A percentile compares a stretch with the other conserved stretches of the same genome.
Evolutionary conservation across 441 rosid species (phyloP).

Genomic region (Melastoma candidum): DNA sequence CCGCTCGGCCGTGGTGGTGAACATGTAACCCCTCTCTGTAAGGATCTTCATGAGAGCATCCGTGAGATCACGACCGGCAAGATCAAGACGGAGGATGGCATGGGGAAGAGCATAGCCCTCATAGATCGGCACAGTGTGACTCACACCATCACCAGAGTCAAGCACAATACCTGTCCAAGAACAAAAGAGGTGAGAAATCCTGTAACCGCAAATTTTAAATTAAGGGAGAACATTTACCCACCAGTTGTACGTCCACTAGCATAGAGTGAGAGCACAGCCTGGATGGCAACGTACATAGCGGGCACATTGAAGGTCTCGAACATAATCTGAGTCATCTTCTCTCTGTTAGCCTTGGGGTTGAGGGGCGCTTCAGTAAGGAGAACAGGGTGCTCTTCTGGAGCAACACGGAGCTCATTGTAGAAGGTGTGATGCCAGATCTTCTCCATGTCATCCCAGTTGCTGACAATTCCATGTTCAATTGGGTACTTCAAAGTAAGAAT

Average conservation of each 20-base stretch:
- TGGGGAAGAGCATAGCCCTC: too few relatives aligned
- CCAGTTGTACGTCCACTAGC: slow-evolving; percentile 15
- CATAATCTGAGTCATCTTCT: slow-evolving; percentile 12
- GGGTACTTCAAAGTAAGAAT: slow-evolving; percentile 12
- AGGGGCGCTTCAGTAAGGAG: slow-evolving; percentile 13
- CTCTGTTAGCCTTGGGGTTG: slow-evolving; percentile 12
- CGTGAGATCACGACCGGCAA: slow-evolving; percentile 7
- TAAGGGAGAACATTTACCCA: background rate
- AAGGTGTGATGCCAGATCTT: slow-evolving; percentile 15
- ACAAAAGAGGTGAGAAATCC: too few relatives aligned
- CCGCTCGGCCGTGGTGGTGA: slow-evolving; percentile 14
- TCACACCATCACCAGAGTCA: too few relatives aligned
- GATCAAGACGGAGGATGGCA: background rate
- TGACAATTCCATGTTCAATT: slow-evolving; percentile 13
- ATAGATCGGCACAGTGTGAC: too few relatives aligned
- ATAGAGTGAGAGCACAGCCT: slow-evolving; percentile 11
- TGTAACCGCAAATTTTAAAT: too few relatives aligned
- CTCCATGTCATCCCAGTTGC: slow-evolving; percentile 15
- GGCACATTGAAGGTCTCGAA: slow-evolving; percentile 11
- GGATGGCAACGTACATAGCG: slow-evolving; percentile 11
- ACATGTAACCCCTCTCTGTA: slow-evolving; percentile 14
- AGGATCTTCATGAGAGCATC: slow-evolving; percentile 12
- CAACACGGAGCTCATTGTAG: slow-evolving; percentile 15
- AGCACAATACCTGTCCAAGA: too few relatives aligned
- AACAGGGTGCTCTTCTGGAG: slow-evolving; percentile 13